Base-by-base conservation (phyloP, 1,139 yeast species). In the Scheffersomyces insectosa region DNA sequence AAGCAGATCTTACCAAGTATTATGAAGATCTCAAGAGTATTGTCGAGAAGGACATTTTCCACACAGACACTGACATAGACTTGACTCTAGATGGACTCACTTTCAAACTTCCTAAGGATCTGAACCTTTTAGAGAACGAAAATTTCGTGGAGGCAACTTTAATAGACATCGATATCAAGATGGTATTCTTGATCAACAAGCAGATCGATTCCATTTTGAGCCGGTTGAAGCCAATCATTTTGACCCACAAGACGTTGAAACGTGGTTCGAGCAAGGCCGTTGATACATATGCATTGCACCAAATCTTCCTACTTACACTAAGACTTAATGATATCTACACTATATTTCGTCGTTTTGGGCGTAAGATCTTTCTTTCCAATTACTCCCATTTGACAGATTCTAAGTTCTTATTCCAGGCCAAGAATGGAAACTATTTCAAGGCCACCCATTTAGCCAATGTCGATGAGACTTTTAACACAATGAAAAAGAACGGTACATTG, bases 401-500 rank as follows among this genome's bases (percentile, higher is more conserved):
- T 27, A 72, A 70, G 46, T 63, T 74, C 34, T 47, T 64, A 12
- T 52, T 55, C 31, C 65, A 63, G 35, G 52, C 67, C 27, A 59
- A 56, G 35, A 66, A 65, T 39, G 52, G 54, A 2, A 46, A 56
- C 5, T 67, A 54, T 44, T 73, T 61, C 52, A 69, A 59, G 44
- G 50, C 46, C 37, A 57, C 48, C 35, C 44, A 68, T 2, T 53
- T 80, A 36, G 63, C 58, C 11, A 61, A 62, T 13, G 61, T 77
- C 49, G 77, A 76, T 30, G 76, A 71, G 4, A 59, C 65, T 36
- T 77, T 80, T 57, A 72, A 72, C 43, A 62, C 69, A 4, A 59
- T 78, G 11, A 79, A 69, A 51, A 80, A 76, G 49, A 82, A 79
- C 51, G 81, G 81, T 10, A 68, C 77, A 13, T 56, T 82, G 20